phyloP scores from a whole-genome alignment of 31 red algal species.

The Odonthalia washingtoniensis region DNA sequence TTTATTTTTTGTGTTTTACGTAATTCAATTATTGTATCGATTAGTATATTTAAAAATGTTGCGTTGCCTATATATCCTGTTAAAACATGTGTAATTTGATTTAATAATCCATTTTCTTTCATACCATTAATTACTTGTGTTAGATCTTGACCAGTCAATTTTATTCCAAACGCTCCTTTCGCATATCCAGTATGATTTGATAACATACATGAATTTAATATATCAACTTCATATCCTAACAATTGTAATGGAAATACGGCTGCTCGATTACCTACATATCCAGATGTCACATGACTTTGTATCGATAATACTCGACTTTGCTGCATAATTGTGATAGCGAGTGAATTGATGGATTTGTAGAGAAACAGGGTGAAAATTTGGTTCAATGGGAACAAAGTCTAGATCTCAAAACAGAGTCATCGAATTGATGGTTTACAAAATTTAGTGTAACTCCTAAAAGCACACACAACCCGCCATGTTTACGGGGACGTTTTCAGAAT shows the following conservation, averaged over 20 bases:
- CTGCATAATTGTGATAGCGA: no score
- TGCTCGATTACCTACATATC: conserved; percentile 93
- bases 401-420: no score
- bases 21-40: conserved; percentile 56
- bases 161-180: conserved; percentile 67
- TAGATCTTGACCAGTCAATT: conserved; percentile 63
- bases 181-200: conserved; percentile 97
- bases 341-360: no score
- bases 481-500: no score
- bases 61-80: conserved; percentile 86
- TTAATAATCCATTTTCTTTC: conserved; percentile 73
- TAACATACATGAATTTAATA: conserved; percentile 86
- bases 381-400: no score
- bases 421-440: no score
- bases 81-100: conserved; percentile 75
- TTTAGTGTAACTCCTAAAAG: no score
- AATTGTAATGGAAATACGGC: conserved; percentile 93
- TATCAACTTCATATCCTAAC: conserved; percentile 96
- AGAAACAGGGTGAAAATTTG: no score
- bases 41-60: conserved; percentile 49
- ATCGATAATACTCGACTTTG: conserved; percentile 94
- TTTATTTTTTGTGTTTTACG: conserved; percentile 29
- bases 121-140: conserved; percentile 65
- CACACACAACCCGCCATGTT: no score
- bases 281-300: conserved; percentile 92